Evolutionary conservation across 1,139 yeast species (phyloP).

Genomic region (Suhomyces taliae): DNA sequence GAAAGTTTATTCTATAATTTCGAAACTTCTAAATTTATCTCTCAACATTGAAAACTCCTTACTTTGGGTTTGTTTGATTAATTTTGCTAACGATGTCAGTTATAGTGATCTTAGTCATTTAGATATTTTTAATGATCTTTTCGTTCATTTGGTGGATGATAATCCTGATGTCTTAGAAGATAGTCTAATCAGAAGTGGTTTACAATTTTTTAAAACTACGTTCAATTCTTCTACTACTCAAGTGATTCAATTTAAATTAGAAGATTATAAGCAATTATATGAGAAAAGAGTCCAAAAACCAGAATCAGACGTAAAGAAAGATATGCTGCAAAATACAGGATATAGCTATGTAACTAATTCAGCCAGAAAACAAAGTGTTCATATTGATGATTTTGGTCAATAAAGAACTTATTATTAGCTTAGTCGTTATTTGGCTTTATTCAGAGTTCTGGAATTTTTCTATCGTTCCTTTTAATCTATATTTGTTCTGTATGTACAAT

Average conservation of each 20-base stretch:
- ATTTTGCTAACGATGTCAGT: slow-evolving; percentile 33
- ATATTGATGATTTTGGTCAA: slow-evolving; percentile 29
- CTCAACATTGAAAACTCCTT: slow-evolving; percentile 12
- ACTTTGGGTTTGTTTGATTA: slow-evolving; percentile 30
- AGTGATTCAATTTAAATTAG: neutral
- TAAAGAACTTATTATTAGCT: neutral
- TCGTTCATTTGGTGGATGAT: slow-evolving; percentile 17
- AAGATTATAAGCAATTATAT: slow-evolving; percentile 1
- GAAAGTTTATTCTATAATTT: slow-evolving; percentile 10
- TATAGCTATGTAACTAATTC: slow-evolving; percentile 13
- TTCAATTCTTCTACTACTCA: slow-evolving; percentile 11
- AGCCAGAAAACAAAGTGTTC: slow-evolving; percentile 33
- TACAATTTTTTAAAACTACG: slow-evolving; percentile 26
- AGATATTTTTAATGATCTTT: slow-evolving; percentile 20
- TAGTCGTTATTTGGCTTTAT: too few species aligned
- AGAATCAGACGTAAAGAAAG: neutral
- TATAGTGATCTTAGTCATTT: slow-evolving; percentile 26
- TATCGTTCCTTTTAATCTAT: too few species aligned
- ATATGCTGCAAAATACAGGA: neutral
- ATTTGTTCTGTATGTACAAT: too few species aligned
- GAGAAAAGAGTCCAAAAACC: neutral
- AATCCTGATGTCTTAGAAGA: slow-evolving; percentile 15
- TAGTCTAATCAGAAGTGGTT: slow-evolving; percentile 25
- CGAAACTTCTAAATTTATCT: slow-evolving; percentile 3
- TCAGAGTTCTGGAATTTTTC: too few species aligned